Percentiles rank a stretch among this genome's conserved stretches.
Conservation (phyloP, 179 eudicot genomes). For the Monotropa hypopitys region DNA sequence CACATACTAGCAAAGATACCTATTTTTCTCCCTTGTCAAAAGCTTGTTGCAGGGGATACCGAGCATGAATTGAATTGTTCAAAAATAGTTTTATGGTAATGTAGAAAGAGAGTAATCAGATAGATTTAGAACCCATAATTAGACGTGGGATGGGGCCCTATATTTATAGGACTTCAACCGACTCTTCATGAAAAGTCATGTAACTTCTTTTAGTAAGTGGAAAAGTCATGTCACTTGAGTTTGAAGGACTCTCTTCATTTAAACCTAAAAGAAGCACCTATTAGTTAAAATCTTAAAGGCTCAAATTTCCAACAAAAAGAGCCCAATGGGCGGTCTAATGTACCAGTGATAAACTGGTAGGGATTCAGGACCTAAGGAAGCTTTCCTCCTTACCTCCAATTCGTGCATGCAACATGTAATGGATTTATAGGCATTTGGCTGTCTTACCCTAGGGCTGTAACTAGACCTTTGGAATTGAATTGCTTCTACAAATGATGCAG, state of each 20-base stretch:
- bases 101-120: too few relatives aligned
- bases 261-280: background rate
- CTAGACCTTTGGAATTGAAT: background rate
- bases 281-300: background rate
- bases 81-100: background rate
- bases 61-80: background rate
- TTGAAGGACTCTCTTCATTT: background rate
- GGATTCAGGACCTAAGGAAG: conserved; percentile 27
- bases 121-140: too few relatives aligned
- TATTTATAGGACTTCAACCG: background rate
- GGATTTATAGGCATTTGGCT: conserved; percentile 11
- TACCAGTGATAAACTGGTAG: conserved; percentile 29
- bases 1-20: background rate
- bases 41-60: background rate
- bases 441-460: background rate
- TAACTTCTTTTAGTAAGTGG: background rate
- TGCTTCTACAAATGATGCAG: too few relatives aligned
- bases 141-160: too few relatives aligned
- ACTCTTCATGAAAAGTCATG: background rate
- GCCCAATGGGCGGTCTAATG: conserved; percentile 15
- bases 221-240: background rate
- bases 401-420: conserved; percentile 20
- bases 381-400: conserved; percentile 26
- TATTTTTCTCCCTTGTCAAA: background rate
- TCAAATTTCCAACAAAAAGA: background rate